phyloP scores from a whole-genome alignment of 139 green algal genomes.

The Closterium sp. region DNA sequence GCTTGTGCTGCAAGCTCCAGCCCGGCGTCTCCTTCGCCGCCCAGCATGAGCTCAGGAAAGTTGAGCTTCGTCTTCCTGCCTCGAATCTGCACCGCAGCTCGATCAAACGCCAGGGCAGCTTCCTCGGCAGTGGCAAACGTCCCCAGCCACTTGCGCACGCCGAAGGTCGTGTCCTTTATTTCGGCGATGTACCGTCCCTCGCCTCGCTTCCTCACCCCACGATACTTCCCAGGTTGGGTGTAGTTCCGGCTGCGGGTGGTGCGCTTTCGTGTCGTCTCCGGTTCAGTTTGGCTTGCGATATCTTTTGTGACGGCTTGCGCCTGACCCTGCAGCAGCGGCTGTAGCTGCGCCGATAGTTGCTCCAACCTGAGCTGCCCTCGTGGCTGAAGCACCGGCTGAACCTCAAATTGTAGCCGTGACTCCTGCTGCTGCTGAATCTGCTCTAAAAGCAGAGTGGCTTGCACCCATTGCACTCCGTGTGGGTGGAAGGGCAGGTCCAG shows the following conservation, averaged over 20 bases:
- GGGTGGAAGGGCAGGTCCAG: not conserved
- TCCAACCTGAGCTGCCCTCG: not conserved
- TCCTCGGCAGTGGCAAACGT: slow-evolving; percentile 10
- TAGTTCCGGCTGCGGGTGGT: not conserved
- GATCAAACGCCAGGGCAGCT: slow-evolving; percentile 14
- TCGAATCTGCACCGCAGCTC: not conserved
- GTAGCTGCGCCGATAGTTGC: not conserved
- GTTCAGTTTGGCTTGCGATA: not conserved
- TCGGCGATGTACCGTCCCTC: slow-evolving; percentile 16
- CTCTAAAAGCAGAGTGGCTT: not conserved
- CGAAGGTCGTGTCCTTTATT: slow-evolving; percentile 26
- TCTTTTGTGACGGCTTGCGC: not conserved
- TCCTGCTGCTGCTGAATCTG: not conserved
- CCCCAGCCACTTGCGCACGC: slow-evolving; percentile 18
- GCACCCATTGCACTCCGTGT: not conserved
- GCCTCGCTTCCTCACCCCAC: slow-evolving; percentile 2
- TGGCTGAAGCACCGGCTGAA: not conserved
- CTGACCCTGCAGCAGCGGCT: not conserved
- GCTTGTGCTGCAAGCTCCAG: not conserved
- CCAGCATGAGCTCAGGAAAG: not conserved
- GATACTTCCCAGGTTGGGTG: not conserved
- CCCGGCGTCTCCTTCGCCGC: not conserved
- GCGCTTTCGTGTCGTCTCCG: not conserved
- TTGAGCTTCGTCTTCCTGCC: not conserved
- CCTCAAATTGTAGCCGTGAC: not conserved